These are phyloP conservation scores for Malassezia sympodialis DNA, from an alignment of 1,284 basidiomycete species.

Conservation along the genomic window DNA sequence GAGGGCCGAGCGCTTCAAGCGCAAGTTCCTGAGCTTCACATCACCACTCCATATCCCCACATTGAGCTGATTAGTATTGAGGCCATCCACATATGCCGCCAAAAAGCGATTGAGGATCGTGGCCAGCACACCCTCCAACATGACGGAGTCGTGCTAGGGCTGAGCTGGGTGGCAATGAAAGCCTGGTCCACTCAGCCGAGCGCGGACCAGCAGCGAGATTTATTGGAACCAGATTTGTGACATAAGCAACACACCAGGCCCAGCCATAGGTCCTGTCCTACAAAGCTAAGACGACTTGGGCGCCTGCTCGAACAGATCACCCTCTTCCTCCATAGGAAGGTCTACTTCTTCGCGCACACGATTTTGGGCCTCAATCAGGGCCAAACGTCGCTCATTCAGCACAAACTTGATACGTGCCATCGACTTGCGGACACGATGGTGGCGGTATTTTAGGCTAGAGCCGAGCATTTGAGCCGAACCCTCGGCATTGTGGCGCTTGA, in stretches of 20 bases:
- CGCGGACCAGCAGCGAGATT: neutral
- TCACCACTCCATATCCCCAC: constrained; percentile 91
- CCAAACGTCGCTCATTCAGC: constrained; percentile 77
- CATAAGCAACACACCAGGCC: neutral
- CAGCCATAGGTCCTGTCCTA: neutral
- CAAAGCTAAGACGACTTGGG: neutral
- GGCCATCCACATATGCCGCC: constrained; percentile 88
- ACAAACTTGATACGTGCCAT: constrained; percentile 94
- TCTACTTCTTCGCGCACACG: constrained; percentile 3
- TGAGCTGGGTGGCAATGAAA: neutral
- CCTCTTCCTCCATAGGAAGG: neutral
- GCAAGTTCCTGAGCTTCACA: constrained; percentile 64
- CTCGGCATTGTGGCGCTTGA: constrained; percentile 25
- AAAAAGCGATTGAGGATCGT: constrained; percentile 64
- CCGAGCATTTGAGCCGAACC: constrained; percentile 28
- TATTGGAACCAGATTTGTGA: neutral
- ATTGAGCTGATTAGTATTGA: constrained; percentile 88
- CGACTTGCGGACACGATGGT: constrained; percentile 61
- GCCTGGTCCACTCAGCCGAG: neutral
- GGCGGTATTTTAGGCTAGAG: constrained; percentile 26
- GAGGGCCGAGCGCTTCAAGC: constrained; percentile 82
- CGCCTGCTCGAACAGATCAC: constrained; percentile 8
- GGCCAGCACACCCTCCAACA: constrained; percentile 47
- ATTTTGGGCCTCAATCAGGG: constrained; percentile 58
- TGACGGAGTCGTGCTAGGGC: constrained; percentile 3